Conservation (phyloP, 108 stramenopile species). For the Fragilaria crotonensis region DNA sequence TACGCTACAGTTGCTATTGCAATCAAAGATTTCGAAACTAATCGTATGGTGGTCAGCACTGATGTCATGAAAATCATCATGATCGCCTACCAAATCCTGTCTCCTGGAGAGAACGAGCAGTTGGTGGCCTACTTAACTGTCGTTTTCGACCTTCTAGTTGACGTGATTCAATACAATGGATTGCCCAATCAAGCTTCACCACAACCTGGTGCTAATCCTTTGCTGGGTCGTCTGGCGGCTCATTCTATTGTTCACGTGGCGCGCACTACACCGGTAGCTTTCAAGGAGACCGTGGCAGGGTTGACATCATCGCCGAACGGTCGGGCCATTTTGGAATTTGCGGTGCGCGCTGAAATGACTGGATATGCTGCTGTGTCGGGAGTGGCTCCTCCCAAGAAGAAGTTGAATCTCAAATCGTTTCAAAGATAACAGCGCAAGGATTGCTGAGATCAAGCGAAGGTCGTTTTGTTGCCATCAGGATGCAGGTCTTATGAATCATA, state of each 20-base stretch:
- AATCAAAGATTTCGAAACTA: constrained; percentile 13
- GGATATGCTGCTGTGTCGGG: constrained; percentile 44
- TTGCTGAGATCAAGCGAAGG: background rate
- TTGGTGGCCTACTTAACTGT: constrained; percentile 42
- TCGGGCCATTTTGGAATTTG: constrained; percentile 57
- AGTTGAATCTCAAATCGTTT: constrained; percentile 68
- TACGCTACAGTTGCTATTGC: constrained; percentile 35
- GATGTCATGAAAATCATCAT: constrained; percentile 63
- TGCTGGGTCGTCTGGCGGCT: constrained; percentile 69
- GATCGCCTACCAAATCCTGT: constrained; percentile 59
- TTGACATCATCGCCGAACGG: constrained; percentile 33
- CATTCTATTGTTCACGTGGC: constrained; percentile 66
- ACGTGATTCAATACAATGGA: constrained; percentile 66
- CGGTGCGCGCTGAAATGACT: constrained; percentile 82
- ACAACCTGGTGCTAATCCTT: constrained; percentile 22
- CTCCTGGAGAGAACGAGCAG: constrained; percentile 21
- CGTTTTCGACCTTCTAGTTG: constrained; percentile 47
- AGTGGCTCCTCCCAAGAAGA: constrained; percentile 54
- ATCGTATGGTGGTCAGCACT: constrained; percentile 42
- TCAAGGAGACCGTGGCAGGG: constrained; percentile 55
- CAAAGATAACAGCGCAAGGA: constrained; percentile 34
- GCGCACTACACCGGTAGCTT: constrained; percentile 51
- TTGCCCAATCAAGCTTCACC: constrained; percentile 65
- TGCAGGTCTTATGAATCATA: no score
- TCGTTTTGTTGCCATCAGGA: no score